Percentiles rank a stretch among this genome's conserved stretches.
phyloP scores from a whole-genome alignment of 1,284 basidiomycete genomes.

The Boletus smithii region DNA sequence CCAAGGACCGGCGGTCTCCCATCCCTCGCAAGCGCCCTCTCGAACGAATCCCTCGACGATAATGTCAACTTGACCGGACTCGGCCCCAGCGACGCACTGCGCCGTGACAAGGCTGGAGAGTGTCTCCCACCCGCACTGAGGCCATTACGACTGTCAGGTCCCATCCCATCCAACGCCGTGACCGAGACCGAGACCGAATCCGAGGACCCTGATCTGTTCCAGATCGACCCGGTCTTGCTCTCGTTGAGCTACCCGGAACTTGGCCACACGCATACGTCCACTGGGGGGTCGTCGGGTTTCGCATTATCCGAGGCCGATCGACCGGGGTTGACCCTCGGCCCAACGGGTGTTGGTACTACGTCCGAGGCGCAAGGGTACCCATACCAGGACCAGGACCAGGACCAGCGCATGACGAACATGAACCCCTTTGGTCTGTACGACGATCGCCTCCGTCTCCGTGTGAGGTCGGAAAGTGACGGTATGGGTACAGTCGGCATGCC shows the following conservation, averaged over 20 bases:
- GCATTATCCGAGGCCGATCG: neutral
- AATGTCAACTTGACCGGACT: slow-evolving; percentile 9
- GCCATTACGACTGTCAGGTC: slow-evolving; percentile 20
- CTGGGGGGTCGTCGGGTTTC: neutral
- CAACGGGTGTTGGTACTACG: no score
- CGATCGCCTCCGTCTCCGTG: neutral
- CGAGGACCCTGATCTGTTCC: slow-evolving; percentile 8
- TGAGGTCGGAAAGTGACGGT: no score
- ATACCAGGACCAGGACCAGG: no score
- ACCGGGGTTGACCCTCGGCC: neutral
- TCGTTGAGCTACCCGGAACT: slow-evolving; percentile 13
- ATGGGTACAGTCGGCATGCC: no score
- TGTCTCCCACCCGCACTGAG: slow-evolving; percentile 21
- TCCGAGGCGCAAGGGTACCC: no score
- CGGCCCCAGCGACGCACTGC: neutral
- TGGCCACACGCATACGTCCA: no score
- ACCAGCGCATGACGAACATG: no score
- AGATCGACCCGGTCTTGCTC: slow-evolving; percentile 30
- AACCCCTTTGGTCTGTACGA: no score
- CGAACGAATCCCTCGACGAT: slow-evolving; percentile 16
- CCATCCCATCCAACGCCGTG: neutral
- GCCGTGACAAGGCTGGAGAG: neutral
- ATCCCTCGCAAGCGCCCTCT: slow-evolving; percentile 19
- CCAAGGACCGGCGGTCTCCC: slow-evolving; percentile 15
- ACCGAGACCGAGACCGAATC: neutral